A percentile compares a stretch with the other conserved stretches of the same genome.
phyloP scores from a whole-genome alignment of 106 monocot species.

The Platanthera zijinensis region DNA sequence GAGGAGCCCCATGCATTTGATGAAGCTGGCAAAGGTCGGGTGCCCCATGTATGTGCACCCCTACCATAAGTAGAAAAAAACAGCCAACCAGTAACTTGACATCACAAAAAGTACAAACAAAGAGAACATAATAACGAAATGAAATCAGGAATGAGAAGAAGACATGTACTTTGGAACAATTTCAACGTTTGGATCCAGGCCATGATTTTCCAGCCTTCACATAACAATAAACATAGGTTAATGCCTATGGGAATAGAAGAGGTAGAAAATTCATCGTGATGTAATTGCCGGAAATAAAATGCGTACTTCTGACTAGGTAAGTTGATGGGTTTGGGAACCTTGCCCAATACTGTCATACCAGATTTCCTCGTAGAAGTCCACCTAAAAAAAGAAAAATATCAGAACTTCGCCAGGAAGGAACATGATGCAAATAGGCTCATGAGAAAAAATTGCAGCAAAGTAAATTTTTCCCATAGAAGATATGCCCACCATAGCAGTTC shows the following conservation, averaged over 20 bases:
- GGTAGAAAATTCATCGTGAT: background rate
- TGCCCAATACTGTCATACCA: constrained; percentile 55
- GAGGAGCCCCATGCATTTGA: constrained; percentile 75
- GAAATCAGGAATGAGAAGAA: background rate
- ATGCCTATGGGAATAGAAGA: background rate
- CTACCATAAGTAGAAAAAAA: constrained; percentile 31
- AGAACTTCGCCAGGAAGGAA: background rate
- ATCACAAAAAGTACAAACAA: background rate
- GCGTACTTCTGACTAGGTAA: constrained; percentile 58
- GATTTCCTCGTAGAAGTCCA: constrained; percentile 40
- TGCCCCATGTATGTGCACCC: constrained; percentile 96
- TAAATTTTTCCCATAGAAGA: background rate
- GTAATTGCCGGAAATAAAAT: background rate
- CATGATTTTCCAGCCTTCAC: constrained; percentile 89
- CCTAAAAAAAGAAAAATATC: constrained; percentile 17
- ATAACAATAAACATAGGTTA: constrained; percentile 1
- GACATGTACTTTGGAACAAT: constrained; percentile 90
- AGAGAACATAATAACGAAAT: background rate
- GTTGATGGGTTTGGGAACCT: constrained; percentile 67
- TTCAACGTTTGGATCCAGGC: constrained; percentile 93
- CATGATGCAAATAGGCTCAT: background rate
- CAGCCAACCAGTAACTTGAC: background rate
- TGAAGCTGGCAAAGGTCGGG: constrained; percentile 29
- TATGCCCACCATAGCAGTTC: background rate
- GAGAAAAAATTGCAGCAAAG: background rate